Base-by-base conservation (phyloP, 768 basidiomycete genomes). In the Lactarius trivialis region DNA sequence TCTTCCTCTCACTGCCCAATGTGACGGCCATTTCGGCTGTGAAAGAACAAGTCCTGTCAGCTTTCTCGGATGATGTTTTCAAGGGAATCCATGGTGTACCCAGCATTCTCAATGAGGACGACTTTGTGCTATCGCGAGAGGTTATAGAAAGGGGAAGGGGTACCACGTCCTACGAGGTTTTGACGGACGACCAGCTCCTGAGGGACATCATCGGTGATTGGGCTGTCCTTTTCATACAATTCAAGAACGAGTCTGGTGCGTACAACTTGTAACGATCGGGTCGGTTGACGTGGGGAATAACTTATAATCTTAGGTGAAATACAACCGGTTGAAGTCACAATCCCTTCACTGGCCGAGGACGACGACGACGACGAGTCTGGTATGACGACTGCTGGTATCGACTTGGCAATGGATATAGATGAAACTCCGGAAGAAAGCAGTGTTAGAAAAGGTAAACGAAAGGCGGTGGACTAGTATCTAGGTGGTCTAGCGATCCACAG, bases 151-250 rank as follows among this genome's bases (percentile, higher is more conserved):
- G 78, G 71, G 83, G 82, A 6, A 76, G 70, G 43, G 66, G 74
- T 9, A 81, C 76, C 11, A 78, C 78, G 26, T 70, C 75, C 55
- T 89, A 84, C 70, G 82, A 85, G 57, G 69, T 76, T 2, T 70
- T 91, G 57, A 78, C 81, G 15, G 71, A 76, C 70, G 24, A 76
- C 71, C 63, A 71, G 52, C 67, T 82, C 50, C 77, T 83, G 49
- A 83, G 82, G 48, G 79, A 78, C 56, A 73, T 78, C 4, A 72
- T 89, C 55, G 70, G 71, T 2, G 84, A 83, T 57, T 92, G 88
- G 85, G 89, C 90, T 43, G 73, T 73, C 15, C 63, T 91, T 21
- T 90, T 82, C 67, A 69, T 92, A 36, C 86, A 84, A 69, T 90
- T 90, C 66, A 81, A 77, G 66, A 81, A 86, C 69, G 72, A 76